phyloP scores from a whole-genome alignment of 116 monocot genomes.

The Phalaenopsis hybrid region DNA sequence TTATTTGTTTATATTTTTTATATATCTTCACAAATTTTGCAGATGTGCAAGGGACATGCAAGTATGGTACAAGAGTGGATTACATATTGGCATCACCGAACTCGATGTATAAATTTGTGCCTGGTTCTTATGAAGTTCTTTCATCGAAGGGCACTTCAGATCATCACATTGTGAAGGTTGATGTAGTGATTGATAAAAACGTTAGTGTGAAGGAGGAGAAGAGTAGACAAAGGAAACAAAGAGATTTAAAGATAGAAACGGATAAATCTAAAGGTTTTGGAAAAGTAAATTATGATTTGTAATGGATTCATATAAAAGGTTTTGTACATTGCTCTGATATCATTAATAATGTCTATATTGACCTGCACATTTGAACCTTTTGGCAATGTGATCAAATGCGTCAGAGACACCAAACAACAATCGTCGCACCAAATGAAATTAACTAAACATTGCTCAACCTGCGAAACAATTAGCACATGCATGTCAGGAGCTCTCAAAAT shows the following conservation, averaged over 20 bases:
- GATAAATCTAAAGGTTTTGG: constrained; percentile 31
- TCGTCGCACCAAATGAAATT: no score
- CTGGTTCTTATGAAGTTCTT: constrained; percentile 70
- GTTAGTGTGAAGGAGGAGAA: constrained; percentile 1
- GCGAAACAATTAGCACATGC: no score
- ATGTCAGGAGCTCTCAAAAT: no score
- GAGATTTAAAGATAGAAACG: constrained; percentile 29
- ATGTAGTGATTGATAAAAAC: constrained; percentile 20
- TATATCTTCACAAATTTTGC: neutral
- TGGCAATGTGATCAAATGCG: no score
- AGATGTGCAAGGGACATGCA: constrained; percentile 91
- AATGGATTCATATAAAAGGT: neutral
- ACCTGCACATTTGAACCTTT: no score
- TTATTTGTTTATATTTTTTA: neutral
- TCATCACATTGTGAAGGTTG: constrained; percentile 87
- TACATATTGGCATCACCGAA: constrained; percentile 61
- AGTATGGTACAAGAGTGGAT: constrained; percentile 78
- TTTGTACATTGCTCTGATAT: no score
- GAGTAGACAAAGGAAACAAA: constrained; percentile 17
- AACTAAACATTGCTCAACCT: no score
- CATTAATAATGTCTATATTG: no score
- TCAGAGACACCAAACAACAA: no score
- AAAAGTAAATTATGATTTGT: constrained; percentile 5
- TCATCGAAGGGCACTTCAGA: constrained; percentile 89
- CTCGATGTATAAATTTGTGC: constrained; percentile 58